Evolutionary conservation across 108 stramenopile genomes (phyloP), one percentile per base, ranked within the genome.

Genomic region (Nitzschia sp.): DNA sequence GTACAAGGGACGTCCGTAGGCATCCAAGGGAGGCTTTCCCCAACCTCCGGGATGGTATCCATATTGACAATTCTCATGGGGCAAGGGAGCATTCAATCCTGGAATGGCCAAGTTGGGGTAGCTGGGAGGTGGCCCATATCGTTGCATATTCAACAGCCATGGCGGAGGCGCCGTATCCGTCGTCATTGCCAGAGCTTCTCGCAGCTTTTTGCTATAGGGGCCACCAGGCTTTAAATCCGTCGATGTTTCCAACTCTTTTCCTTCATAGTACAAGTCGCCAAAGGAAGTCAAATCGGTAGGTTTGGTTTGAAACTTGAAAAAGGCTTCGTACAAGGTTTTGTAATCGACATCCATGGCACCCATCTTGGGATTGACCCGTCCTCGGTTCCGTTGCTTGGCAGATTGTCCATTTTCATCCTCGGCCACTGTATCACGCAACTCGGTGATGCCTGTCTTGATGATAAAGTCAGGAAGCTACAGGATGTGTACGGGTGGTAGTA

Each of bases 61-160:
- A 71, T 93, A 98, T 25, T 81, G 76, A 66, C 87, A 89, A n/a
- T 90, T 84, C 41, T 88, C 92, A 26, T 72, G 65, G 10, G 99
- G 97, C 15, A 99, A 57, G 0, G 97, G 99, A 8, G 97, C 99
- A 83, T 96, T 98, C 53, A 99, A 76, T 10, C 98, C 98, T 29
- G 99, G 96, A 72, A 99, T 94, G 55, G 78, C 80, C 7, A 97
- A 72, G 50, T 82, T 80, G 5, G 96, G 96, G 83, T 98, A 98
- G 21, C 83, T 85, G 8, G 97, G 95, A 20, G 99, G 97, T 39
- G 97, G 96, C 0, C 99, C 97, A 72, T 96, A 97, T n/a, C 97
- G 83, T 71, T 99, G 98, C 97, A 98, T 97, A 70, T 97, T 96
- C 60, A 96, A 76, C n/a, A 99, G 87, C 97, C 97, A 99, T 21